Evolutionary conservation across 345 rosid genomes (phyloP).

Genomic region (Gossypium turneri): DNA sequence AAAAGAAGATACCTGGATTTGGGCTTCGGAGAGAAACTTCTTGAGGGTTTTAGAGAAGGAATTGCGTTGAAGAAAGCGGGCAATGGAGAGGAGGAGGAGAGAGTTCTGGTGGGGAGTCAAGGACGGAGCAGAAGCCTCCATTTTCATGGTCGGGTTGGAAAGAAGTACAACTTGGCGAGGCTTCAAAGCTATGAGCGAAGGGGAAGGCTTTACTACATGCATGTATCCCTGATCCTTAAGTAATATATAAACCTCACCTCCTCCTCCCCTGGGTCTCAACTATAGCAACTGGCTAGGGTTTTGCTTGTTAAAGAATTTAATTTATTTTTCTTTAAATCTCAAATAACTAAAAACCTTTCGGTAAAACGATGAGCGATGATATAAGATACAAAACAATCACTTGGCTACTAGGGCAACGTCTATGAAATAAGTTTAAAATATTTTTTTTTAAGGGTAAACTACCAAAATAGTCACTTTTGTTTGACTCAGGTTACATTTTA

Average conservation of each 20-base stretch:
- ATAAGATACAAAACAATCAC: too few species aligned
- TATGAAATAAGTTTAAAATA: too few species aligned
- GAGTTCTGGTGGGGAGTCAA: slow-evolving; percentile 33
- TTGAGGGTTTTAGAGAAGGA: slow-evolving; percentile 68
- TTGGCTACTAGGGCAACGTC: too few species aligned
- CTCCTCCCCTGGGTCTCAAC: not conserved
- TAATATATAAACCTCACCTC: slow-evolving; percentile 2
- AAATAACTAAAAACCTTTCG: not conserved
- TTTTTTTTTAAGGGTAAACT: too few species aligned
- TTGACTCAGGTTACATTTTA: too few species aligned
- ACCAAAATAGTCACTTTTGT: too few species aligned
- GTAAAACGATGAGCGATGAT: too few species aligned
- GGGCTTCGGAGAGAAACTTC: slow-evolving; percentile 62
- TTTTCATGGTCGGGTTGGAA: slow-evolving; percentile 28
- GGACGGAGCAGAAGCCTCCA: slow-evolving; percentile 1
- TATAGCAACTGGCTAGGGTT: not conserved
- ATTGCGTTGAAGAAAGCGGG: slow-evolving; percentile 46
- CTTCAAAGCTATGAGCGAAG: slow-evolving; percentile 37
- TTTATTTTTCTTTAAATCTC: not conserved
- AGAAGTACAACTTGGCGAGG: slow-evolving; percentile 55
- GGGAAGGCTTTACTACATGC: not conserved
- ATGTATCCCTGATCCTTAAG: not conserved
- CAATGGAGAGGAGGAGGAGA: slow-evolving; percentile 48
- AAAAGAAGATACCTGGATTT: slow-evolving; percentile 41
- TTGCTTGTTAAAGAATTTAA: not conserved